Conservation (phyloP, 768 basidiomycete genomes). For the Russula vinacea region DNA sequence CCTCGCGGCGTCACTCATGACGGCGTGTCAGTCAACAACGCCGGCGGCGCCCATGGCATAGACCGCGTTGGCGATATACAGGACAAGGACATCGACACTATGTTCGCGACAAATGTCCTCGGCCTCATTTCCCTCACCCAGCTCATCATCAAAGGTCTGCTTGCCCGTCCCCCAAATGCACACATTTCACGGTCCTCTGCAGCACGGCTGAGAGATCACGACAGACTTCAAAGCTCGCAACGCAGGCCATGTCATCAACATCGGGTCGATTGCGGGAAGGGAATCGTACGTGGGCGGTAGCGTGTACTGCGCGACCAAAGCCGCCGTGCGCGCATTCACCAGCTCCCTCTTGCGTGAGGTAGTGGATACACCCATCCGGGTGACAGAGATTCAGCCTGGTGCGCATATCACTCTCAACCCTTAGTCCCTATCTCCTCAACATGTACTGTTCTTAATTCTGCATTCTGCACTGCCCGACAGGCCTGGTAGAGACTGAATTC, state of each 20-base stretch:
- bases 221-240: constrained; percentile 39
- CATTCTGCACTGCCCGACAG: constrained; percentile 35
- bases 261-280: constrained; percentile 83
- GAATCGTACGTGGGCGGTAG: constrained; percentile 82
- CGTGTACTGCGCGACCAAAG: constrained; percentile 91
- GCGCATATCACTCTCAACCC: constrained; percentile 20
- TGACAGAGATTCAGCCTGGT: constrained; percentile 94
- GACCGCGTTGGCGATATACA: constrained; percentile 84
- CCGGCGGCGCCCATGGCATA: constrained; percentile 85
- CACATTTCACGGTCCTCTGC: constrained; percentile 43
- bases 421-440: constrained; percentile 20
- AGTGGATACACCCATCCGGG: constrained; percentile 88
- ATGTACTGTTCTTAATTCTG: not conserved
- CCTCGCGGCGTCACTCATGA: not conserved
- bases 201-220: constrained; percentile 6
- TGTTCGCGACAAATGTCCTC: constrained; percentile 57
- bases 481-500: constrained; percentile 91
- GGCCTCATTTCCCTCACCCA: constrained; percentile 85
- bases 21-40: constrained; percentile 55
- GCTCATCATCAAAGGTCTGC: constrained; percentile 41
- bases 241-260: constrained; percentile 87
- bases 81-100: constrained; percentile 70
- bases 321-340: constrained; percentile 83
- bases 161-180: constrained; percentile 8
- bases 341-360: constrained; percentile 79